Base-by-base conservation (phyloP, 1,284 basidiomycete genomes). In the Microbotryum scabiosae region DNA sequence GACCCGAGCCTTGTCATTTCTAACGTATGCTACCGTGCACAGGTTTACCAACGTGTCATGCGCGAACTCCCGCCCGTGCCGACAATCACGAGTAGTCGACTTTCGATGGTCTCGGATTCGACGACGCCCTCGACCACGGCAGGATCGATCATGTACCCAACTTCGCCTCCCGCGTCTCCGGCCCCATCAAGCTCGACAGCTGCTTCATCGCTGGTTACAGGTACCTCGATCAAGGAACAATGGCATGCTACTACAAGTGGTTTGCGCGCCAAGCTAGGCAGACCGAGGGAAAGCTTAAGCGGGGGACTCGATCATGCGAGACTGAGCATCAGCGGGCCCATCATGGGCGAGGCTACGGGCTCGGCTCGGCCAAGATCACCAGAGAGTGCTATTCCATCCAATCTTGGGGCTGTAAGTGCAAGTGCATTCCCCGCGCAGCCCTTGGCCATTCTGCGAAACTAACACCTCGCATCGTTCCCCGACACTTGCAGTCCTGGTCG, bases 401-500 rank as follows among this genome's bases (percentile, higher is more conserved):
- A 18, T 4, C 87, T 90, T 73, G 86, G 87, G 26, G 82, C 81
- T 59, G 85, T 87, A 71, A 69, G 84, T 80, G 12, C 9, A 71
- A 69, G 84, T 80, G 12, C 9, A 16, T 18, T 23, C 12, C 20
- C 26, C n/a, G 14, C 21, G 2, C 21, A 6, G 20, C 47, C 20
- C 26, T 10, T 23, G 47, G 47, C 47, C 20, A 20, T 49, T 23
- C 20, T 49, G 20, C 14, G 7, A 14, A 26, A n/a, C 47, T 49
- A 20, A 49, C 21, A n/a, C 7, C 26, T 49, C 4, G 36, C 12
- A 12, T 12, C 36, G 12, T 41, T 12, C 36, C 36, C 5, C 36
- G 36, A 16, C 12, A 41, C 36, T 74, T 73, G 4, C 72, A 90
- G 82, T 90, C 90, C 0, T 97, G 93, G 93, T 85, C 87, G 4